Evolutionary conservation across 305 asterid species (phyloP).

Genomic region (Nicotiana rustica): DNA sequence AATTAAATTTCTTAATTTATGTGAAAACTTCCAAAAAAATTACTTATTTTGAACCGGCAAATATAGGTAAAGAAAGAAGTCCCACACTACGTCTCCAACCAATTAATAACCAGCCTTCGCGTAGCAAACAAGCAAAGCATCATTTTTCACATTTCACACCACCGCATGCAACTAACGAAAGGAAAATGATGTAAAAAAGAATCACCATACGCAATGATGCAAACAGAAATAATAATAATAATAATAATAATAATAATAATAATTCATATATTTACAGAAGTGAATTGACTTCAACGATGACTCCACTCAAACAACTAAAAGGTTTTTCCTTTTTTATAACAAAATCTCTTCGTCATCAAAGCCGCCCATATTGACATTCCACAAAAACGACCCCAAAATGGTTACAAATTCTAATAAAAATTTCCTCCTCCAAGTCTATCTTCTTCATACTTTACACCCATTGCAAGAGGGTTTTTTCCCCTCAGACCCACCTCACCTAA

Average conservation of each 20-base stretch:
- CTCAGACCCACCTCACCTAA: slow-evolving; percentile 42
- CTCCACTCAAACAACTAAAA: slow-evolving; percentile 43
- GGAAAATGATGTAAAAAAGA: neutral
- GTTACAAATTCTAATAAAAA: slow-evolving; percentile 41
- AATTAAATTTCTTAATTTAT: no score
- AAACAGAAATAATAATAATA: neutral
- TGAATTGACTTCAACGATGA: slow-evolving; percentile 43
- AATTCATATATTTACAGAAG: slow-evolving; percentile 38
- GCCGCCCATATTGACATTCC: slow-evolving; percentile 47
- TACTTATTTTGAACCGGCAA: no score
- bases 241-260: neutral
- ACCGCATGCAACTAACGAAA: neutral
- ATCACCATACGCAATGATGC: neutral
- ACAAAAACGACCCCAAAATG: slow-evolving; percentile 49
- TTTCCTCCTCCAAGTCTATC: slow-evolving; percentile 40
- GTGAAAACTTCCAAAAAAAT: no score
- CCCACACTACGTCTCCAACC: neutral
- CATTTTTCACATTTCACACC: slow-evolving; percentile 41
- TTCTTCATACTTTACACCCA: slow-evolving; percentile 63
- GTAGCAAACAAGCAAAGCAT: slow-evolving; percentile 58
- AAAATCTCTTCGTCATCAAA: slow-evolving; percentile 42
- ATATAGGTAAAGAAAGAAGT: neutral
- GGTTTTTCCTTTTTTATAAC: slow-evolving; percentile 43
- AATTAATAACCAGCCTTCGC: slow-evolving; percentile 35
- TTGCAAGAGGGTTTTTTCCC: slow-evolving; percentile 55